A percentile compares a stretch with the other conserved stretches of the same genome.
Conservation (phyloP, 169 alveolate genomes). For the Plasmodium coatneyi region DNA sequence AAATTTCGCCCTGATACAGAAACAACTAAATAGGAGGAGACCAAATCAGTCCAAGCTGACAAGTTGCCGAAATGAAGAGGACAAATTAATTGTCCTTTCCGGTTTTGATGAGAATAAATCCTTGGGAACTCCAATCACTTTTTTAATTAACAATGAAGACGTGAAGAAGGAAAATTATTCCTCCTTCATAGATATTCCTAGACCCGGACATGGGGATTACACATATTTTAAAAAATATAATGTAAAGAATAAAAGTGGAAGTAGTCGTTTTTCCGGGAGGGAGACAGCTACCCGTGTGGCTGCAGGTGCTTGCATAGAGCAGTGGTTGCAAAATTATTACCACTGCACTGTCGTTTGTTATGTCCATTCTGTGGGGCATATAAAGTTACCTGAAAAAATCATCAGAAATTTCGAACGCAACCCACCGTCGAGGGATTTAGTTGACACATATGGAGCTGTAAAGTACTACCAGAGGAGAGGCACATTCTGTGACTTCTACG, state of each 20-base stretch:
- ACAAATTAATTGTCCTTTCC: constrained; percentile 29
- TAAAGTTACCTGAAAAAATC: constrained; percentile 12
- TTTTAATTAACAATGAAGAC: constrained; percentile 44
- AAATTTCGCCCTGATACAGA: constrained; percentile 34
- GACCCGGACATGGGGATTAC: constrained; percentile 62
- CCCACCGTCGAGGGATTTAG: constrained; percentile 18
- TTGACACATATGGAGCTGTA: constrained; percentile 27
- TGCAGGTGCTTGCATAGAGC: constrained; percentile 57
- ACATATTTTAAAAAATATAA: constrained; percentile 60
- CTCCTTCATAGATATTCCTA: constrained; percentile 41
- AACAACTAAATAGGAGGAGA: constrained; percentile 45
- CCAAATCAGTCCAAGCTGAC: constrained; percentile 65
- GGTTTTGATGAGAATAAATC: constrained; percentile 56
- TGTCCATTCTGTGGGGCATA: constrained; percentile 50
- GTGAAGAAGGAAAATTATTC: constrained; percentile 27
- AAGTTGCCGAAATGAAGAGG: constrained; percentile 22
- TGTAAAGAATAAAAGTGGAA: constrained; percentile 56
- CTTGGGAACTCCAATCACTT: constrained; percentile 37
- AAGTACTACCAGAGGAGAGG: constrained; percentile 11
- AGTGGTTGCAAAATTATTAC: constrained; percentile 26
- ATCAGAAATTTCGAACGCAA: constrained; percentile 12
- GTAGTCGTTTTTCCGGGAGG: constrained; percentile 55
- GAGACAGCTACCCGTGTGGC: constrained; percentile 57
- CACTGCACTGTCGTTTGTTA: constrained; percentile 24
- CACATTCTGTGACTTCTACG: constrained; percentile 39